Evolutionary conservation across 805 yeast genomes (phyloP).

Genomic region (Starmera pachycereana): DNA sequence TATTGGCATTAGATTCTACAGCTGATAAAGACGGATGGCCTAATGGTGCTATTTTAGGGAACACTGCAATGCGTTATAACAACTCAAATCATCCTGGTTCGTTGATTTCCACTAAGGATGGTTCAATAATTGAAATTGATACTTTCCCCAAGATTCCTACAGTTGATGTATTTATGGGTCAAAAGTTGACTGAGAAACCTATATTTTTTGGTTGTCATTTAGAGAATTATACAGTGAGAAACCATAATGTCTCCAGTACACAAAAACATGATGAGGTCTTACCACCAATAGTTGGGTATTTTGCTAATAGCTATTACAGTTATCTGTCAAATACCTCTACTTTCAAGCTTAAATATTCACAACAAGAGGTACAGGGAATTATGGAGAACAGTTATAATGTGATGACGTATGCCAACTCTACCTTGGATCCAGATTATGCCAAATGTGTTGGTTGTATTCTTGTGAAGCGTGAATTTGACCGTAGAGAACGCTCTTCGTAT

Average conservation of each 20-base stretch:
- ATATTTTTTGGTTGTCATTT: slow-evolving; percentile 67
- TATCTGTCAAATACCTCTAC: slow-evolving; percentile 47
- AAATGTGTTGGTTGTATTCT: slow-evolving; percentile 50
- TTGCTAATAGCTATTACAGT: slow-evolving; percentile 33
- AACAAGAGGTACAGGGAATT: slow-evolving; percentile 33
- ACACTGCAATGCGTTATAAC: slow-evolving; percentile 19
- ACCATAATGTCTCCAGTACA: background rate
- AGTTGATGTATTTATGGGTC: slow-evolving; percentile 31
- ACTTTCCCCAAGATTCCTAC: slow-evolving; percentile 60
- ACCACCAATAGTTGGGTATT: slow-evolving; percentile 47
- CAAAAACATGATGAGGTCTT: slow-evolving; percentile 10
- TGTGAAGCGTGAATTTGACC: slow-evolving; percentile 40
- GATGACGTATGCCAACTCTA: slow-evolving; percentile 35
- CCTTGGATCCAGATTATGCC: slow-evolving; percentile 24
- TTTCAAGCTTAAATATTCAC: slow-evolving; percentile 40
- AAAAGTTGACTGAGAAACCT: slow-evolving; percentile 49
- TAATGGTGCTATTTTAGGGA: slow-evolving; percentile 42
- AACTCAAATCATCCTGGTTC: slow-evolving; percentile 9
- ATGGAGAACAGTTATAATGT: slow-evolving; percentile 41
- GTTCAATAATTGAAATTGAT: slow-evolving; percentile 23
- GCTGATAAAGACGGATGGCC: slow-evolving; percentile 47
- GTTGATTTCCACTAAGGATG: slow-evolving; percentile 29
- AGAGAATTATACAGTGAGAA: slow-evolving; percentile 8
- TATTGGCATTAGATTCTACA: slow-evolving; percentile 52
- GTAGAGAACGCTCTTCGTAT: slow-evolving; percentile 9